Base-by-base conservation (phyloP, 371 early-diverging fungal genomes). In the Zancudomyces culisetae region DNA sequence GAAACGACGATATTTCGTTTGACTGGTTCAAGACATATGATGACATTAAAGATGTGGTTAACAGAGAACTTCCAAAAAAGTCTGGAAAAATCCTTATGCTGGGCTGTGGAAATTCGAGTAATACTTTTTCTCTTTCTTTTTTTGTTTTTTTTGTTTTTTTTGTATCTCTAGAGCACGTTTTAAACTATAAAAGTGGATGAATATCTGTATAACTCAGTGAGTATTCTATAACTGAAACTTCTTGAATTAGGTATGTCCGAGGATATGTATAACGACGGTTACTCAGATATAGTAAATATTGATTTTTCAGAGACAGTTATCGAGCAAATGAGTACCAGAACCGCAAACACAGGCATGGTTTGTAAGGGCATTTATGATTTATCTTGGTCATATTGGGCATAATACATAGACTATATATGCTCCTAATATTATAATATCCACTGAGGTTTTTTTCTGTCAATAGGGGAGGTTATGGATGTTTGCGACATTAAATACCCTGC, bases 11-110 rank as follows among this genome's bases (percentile, higher is more conserved):
- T n/a, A 68, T 68, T 21, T 73, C 76, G 2, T 86, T 83, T 63
- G 87, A 86, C 74, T 87, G 87, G 87, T 87, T 85, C 70, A 86
- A 86, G 64, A 80, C 79, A 19, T 86, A 80, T 60, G 70, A 66
- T 24, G 87, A 83, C 20, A 59, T 87, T 42, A 70, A 77, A 59
- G 76, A 76, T 20, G 57, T 80, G 23, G 53, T 86, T 23, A 65
- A 65, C 48, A 56, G 70, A 55, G 62, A 68, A 15, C 71, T 87
- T 43, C 66, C 66, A n/a, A 59, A 72, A 50, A 75, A 71, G 53
- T 67, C 71, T 40, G 70, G 72, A 18, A 70, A 70, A 43, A 76
- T 84, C 27, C 56, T 85, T 47, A 80, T 85, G 73, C 74, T 85
- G 6, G 85, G 85, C 23, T 82, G 84, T 56, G 85, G 85, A 20